Conservation (phyloP, 495 filamentous ascomycete genomes). For the Aspergillus sclerotioniger region DNA sequence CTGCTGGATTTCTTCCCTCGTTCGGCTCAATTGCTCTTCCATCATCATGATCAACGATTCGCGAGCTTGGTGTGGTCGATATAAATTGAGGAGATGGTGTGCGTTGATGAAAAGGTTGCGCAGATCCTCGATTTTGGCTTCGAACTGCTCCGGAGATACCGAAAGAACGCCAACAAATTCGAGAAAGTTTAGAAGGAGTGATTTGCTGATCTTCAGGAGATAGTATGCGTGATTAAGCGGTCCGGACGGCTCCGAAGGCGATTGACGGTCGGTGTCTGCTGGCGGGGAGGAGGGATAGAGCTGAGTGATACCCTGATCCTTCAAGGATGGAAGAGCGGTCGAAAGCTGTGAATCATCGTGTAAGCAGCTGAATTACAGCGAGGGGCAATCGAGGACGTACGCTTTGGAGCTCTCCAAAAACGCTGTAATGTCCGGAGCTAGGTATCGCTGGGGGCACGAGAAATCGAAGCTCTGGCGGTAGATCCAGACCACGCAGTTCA, state of each 20-base stretch:
- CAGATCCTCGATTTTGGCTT: constrained; percentile 71
- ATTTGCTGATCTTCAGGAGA: constrained; percentile 76
- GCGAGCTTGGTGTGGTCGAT: constrained; percentile 90
- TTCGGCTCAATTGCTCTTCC: constrained; percentile 79
- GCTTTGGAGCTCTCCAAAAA: constrained; percentile 68
- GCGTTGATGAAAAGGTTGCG: constrained; percentile 80
- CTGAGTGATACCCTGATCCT: constrained; percentile 66
- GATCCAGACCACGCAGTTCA: constrained; percentile 54
- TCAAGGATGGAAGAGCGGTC: constrained; percentile 63
- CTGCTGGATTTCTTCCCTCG: constrained; percentile 72
- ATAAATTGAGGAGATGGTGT: constrained; percentile 88
- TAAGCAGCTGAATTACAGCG: background rate
- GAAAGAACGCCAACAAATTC: constrained; percentile 72
- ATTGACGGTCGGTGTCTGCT: constrained; percentile 34
- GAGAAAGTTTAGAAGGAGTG: constrained; percentile 79
- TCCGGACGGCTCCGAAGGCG: constrained; percentile 35
- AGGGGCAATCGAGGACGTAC: constrained; percentile 32
- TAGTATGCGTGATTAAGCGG: constrained; percentile 68
- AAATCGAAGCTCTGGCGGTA: constrained; percentile 72
- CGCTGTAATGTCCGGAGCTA: constrained; percentile 63
- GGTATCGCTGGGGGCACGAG: constrained; percentile 81
- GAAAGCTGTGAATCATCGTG: constrained; percentile 38
- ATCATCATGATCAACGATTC: constrained; percentile 89
- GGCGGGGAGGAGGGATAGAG: constrained; percentile 60
- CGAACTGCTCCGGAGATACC: constrained; percentile 56